Conservation (phyloP, 2,329 filamentous ascomycete genomes). For the Ophiognomonia clavigignenti-juglandacearum region DNA sequence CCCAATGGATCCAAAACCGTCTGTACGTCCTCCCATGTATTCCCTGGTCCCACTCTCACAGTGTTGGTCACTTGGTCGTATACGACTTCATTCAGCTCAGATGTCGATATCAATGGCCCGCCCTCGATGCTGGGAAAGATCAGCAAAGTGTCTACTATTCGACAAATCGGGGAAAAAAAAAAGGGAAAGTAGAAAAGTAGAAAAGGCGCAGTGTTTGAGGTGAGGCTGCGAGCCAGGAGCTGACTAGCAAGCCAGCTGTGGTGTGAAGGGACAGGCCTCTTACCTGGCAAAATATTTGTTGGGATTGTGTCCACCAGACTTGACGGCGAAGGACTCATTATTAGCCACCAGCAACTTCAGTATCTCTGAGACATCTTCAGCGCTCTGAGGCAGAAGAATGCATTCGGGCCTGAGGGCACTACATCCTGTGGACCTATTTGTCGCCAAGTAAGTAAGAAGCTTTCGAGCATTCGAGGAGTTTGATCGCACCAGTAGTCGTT, state of each 20-base stretch:
- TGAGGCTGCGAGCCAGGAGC: too few species aligned
- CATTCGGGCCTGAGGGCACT: conserved; percentile 6
- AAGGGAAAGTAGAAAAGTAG: too few species aligned
- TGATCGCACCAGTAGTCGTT: neutral
- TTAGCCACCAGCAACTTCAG: neutral
- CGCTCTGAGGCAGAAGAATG: neutral
- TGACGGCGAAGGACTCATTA: conserved; percentile 42
- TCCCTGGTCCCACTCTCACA: conserved; percentile 40
- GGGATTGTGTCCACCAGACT: conserved; percentile 53
- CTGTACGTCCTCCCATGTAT: conserved; percentile 37
- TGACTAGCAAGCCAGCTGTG: too few species aligned
- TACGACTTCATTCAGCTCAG: conserved; percentile 34
- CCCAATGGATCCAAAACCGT: conserved; percentile 35
- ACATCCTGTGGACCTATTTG: conserved; percentile 6
- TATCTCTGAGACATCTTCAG: conserved; percentile 2
- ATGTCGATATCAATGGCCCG: conserved; percentile 45
- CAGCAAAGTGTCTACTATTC: neutral
- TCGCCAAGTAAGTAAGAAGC: neutral
- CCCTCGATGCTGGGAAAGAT: conserved; percentile 35
- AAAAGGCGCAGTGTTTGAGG: too few species aligned
- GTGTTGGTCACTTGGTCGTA: conserved; percentile 32
- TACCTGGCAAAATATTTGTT: conserved; percentile 42
- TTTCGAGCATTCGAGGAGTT: neutral
- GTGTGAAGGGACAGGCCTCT: too few species aligned
- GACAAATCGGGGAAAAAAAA: too few species aligned